Evolutionary conservation across 768 basidiomycete genomes (phyloP), one percentile per base, ranked within the genome.

Genomic region (Glaciozyma martinii): DNA sequence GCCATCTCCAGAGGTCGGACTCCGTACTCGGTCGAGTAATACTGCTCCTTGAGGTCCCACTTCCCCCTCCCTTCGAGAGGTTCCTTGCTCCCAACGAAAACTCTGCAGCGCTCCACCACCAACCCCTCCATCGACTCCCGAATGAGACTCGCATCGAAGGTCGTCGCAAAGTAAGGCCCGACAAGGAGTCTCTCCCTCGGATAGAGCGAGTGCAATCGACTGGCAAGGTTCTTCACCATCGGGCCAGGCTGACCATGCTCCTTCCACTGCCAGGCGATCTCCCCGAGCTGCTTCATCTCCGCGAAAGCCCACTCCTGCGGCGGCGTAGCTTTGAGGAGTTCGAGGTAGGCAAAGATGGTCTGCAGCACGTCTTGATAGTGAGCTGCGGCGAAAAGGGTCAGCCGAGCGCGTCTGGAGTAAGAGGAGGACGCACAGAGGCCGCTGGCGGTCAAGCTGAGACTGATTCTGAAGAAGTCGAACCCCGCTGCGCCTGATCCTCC

Each of bases 1-100:
- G n/a, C 56, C 5, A 62, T 5, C 27, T 67, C 56, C 27, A 67
- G 62, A 21, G 46, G 32, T 10, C 12, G 57, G 58, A 8, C 23
- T 27, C 80, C 79, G 75, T 91, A 94, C 66, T 83, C 81, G 3
- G 94, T 95, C 8, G 86, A 89, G 75, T 98, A 98, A 82, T 89
- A 90, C 67, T 68, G 57, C 76, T 97, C 94, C 49, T 81, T 83
- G 44, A 68, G 49, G 56, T 75, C 73, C 60, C 76, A 82, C n/a
- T 78, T 75, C 56, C 86, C 79, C 46, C 61, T 25, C 56, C 80
- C 80, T 53, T 79, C 78, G 33, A 82, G 86, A 66, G 84, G 82
- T 40, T 81, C 83, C 74, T 83, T 84, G 23, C 86, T 87, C 82
- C 93, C 91, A 50, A 98, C 77, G 21, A 88, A 83, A 18, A 85